Evolutionary conservation across 371 early-diverging fungal genomes (phyloP), one percentile per base, ranked within the genome.

Genomic region (Rhizopus microsporus): DNA sequence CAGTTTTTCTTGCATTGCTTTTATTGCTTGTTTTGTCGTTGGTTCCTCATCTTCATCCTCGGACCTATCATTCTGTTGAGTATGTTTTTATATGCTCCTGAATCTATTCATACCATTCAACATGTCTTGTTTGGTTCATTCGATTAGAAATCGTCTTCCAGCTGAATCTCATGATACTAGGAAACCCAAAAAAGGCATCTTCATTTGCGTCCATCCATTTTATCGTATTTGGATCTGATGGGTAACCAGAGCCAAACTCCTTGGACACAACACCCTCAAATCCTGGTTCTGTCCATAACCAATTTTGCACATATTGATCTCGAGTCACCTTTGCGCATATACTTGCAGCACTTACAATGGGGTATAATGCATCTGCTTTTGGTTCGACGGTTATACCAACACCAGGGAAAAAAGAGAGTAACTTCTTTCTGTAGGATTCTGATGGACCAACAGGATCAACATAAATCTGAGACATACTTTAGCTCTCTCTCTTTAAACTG

Each of bases 381-480:
- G 93, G 92, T 23, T 96, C 89, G 4, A 99, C 94, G 0, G 83
- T 84, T 43, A 98, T 88, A 5, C 84, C 75, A 33, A 88, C 85
- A 4, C 77, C 83, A 2, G 93, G 94, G 64, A 94, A 93, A 32
- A 83, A 59, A 2, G 68, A 68, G 37, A 77, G 66, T 9, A 99
- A 85, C 55, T 93, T 93, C 4, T 45, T 72, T 57, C 90, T 87
- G 70, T 98, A 98, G 15, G 86, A 75, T 35, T 79, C 85, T 0
- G 97, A 92, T 4, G 93, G 91, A 2, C 99, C 99, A 15, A 99
- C 96, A 0, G 99, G 97, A 78, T 99, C 99, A 4, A 99, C 88
- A 75, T 88, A 99, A 29, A 97, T 85, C 85, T 92, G 9, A n/a
- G 3, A 44, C 35, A 16, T 30, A 17, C 5, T 10, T 3, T 32